Evolutionary conservation across 371 early-diverging fungal species (phyloP), one percentile per base, ranked within the genome.

Genomic region (Rhizopus sp.): DNA sequence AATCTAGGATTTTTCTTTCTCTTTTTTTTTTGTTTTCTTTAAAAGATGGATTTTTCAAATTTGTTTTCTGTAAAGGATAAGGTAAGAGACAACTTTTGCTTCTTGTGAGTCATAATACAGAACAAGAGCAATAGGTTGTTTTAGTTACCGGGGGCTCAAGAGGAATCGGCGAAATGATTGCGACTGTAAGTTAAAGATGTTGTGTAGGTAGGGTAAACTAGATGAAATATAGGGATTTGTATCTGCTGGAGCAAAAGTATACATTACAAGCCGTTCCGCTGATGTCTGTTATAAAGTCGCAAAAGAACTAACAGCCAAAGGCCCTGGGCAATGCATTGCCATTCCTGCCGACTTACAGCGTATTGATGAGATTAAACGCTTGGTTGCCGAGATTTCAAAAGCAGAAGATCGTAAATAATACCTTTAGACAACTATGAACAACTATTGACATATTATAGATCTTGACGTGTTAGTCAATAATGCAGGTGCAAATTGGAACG

Each of bases 381-480:
- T 93, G 7, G 88, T 83, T 1, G 67, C 62, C 5, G 78, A 81
- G 63, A 44, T 95, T 10, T 49, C 63, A 9, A 70, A 84, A 55
- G 70, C 65, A n/a, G 93, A 93, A 70, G 59, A 71, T 30, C 77
- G 85, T 81, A 76, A 56, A 73, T 59, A 46, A 9, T 23, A 23
- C 23, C 23, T 23, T 23, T 16, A 31, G 15, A 7, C 9, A 8
- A 23, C 10, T 38, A 37, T 38, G 6, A 30, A 33, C 6, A 23
- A 50, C 30, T 15, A 38, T 9, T 15, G 7, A n/a, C 12, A 16
- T 5, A 32, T 7, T 41, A 3, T 61, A 75, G 92, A 90, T 66
- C 70, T 95, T 34, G 80, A 95, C 64, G 81, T 94, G 5, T 76
- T 95, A 30, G 78, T 94, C 29, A 94, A 95, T 70, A 93, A 93